Base-by-base conservation (phyloP, 75 land plant species). In the Pinus albicaulis region DNA sequence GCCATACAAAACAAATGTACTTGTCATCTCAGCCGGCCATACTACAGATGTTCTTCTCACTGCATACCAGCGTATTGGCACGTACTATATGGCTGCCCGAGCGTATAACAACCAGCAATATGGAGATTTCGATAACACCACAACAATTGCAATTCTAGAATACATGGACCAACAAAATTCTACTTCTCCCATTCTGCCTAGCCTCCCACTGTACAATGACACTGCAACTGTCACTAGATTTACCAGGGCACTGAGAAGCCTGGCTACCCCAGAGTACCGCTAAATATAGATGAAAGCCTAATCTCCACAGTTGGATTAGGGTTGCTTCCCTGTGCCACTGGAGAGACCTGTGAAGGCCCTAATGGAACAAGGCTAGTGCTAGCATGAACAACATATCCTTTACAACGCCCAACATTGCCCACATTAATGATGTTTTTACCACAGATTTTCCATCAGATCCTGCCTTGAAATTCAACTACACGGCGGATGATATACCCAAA, bases 1-100 rank as follows among this genome's bases (percentile, higher is more conserved):
- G 62, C 86, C 86, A 16, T 81, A 72, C 65, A 59, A n/a, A 34
- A 75, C 77, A 6, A 56, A 73, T n/a, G 23, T 48, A 11, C 52
- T 85, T 17, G 25, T 73, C 16, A 55, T 82, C 3, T 11, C 76
- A 0, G 80, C 80, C 5, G 86, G 86, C 22, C 86, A 85, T 25
- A 85, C 78, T 14, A 59, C 77, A n/a, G 62, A 85, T 56, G 84
- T 78, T 23, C 84, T 85, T 14, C 55, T 85, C 5, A 78, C 78
- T 15, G 74, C 86, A 5, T 56, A 75, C 55, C 76, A 77, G 53
- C 38, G 63, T 2, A 13, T 10, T 16, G 80, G 78, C 13, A 62
- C 57, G 2, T 85, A 77, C 59, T 81, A 81, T 69, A 77, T 81
- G 74, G 84, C 68, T 3, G 74, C 82, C 19, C 55, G 22, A 20